Base-by-base conservation (phyloP, 192 early-diverging fungal genomes). In the Linnemannia exigua region DNA sequence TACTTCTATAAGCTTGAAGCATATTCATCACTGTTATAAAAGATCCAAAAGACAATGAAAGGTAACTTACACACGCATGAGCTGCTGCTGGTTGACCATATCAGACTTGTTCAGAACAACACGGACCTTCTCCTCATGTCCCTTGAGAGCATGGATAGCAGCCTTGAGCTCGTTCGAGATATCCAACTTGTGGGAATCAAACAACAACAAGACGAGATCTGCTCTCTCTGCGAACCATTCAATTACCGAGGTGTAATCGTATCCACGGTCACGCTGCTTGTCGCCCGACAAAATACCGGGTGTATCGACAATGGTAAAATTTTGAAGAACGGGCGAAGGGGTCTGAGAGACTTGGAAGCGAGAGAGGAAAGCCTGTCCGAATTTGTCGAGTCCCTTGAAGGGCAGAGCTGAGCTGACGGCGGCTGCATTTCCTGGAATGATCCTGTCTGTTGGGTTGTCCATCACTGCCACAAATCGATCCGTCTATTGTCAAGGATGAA, bases 221-320 rank as follows among this genome's bases (percentile, higher is more conserved):
- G 95, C 92, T n/a, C 96, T 92, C 72, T 94, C 93, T 19, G 95
- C 96, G 83, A 96, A 96, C 95, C 95, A 97, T 77, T 94, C 93
- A 47, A 94, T 92, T 12, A 95, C 96, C 28, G 90, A 91, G 0
- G 93, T 92, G 72, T 95, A 96, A 68, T 95, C 95, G 77, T 96
- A 97, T 5, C 92, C 91, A 79, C 96, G 94, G 67, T 94, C 91
- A n/a, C 89, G 78, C 88, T 96, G 96, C 82, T 96, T 95, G 54
- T 95, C 94, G 9, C 95, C 94, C 1, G 94, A 94, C 11, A 97
- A 84, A 79, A 97, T 94, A 28, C 96, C 96, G 0, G 96, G 96
- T 16, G 95, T 96, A 83, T 97, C 96, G 33, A 97, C 93, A 36
- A 97, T 88, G 38, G 94, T 96, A 87, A 97, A 89, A 77, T 95